phyloP scores from a whole-genome alignment of 106 monocot species.

The Alisma plantagoaquatica region DNA sequence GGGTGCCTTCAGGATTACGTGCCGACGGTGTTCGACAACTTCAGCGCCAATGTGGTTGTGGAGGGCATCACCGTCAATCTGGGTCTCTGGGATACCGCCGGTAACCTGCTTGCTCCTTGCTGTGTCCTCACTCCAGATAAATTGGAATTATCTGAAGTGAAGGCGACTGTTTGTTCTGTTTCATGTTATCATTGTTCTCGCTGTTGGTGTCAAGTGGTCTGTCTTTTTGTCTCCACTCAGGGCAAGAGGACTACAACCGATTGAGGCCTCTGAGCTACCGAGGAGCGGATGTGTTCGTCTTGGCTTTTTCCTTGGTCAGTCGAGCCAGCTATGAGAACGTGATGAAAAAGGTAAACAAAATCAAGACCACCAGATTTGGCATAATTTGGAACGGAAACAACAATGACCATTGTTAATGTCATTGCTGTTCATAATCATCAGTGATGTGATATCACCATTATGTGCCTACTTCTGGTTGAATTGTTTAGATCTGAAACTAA shows the following conservation, averaged over 20 bases:
- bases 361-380: too few relatives aligned
- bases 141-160: too few relatives aligned
- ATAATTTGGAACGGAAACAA: too few relatives aligned
- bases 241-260: conserved; percentile 93
- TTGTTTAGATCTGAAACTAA: too few relatives aligned
- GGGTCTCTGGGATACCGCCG: conserved; percentile 93
- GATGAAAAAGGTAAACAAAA: conserved; percentile 55
- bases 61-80: conserved; percentile 79
- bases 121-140: too few relatives aligned
- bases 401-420: too few relatives aligned
- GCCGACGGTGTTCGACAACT: conserved; percentile 93
- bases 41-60: conserved; percentile 78
- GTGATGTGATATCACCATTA: too few relatives aligned
- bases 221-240: conserved; percentile 16
- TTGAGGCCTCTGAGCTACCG: conserved; percentile 87
- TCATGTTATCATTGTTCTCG: too few relatives aligned
- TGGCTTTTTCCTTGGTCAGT: conserved; percentile 79
- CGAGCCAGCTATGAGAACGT: conserved; percentile 85
- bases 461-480: background rate
- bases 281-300: conserved; percentile 76
- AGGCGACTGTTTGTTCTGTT: too few relatives aligned
- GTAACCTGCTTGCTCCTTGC: too few relatives aligned
- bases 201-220: too few relatives aligned
- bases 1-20: conserved; percentile 56
- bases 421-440: too few relatives aligned